phyloP scores from a whole-genome alignment of 2,329 filamentous ascomycete species.

The Talaromyces amestolkiae region DNA sequence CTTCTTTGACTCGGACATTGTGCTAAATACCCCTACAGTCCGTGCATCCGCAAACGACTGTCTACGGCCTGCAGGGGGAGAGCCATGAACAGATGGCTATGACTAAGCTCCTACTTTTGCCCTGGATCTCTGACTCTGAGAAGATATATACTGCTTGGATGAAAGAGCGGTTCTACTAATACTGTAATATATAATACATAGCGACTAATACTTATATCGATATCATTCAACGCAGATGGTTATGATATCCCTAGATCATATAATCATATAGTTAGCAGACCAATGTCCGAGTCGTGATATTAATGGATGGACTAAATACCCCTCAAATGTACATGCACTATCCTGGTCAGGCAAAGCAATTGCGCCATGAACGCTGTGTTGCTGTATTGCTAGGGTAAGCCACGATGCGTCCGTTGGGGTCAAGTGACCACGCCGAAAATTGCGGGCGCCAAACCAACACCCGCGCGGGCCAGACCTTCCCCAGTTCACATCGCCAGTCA shows the following conservation, averaged over 20 bases:
- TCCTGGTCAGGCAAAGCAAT: not conserved
- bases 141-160: conserved; percentile 17
- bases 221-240: no score
- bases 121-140: not conserved
- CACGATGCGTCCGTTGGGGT: not conserved
- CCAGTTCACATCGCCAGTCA: not conserved
- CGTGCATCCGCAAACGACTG: conserved; percentile 10
- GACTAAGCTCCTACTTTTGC: conserved; percentile 1
- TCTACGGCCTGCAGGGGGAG: conserved; percentile 8
- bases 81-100: conserved; percentile 17
- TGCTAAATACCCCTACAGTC: not conserved
- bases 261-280: not conserved
- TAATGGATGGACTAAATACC: no score
- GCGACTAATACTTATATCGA: not conserved
- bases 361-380: not conserved
- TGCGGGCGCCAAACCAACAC: not conserved
- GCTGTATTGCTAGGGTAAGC: not conserved
- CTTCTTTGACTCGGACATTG: not conserved
- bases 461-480: not conserved
- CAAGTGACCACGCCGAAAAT: conserved; percentile 7
- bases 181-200: not conserved
- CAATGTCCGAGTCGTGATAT: not conserved
- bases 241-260: no score
- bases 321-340: not conserved
- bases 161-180: conserved; percentile 13